A percentile compares a stretch with the other conserved stretches of the same genome.
Conservation (phyloP, 306 rosid species). For the Castanopsis chinensis region DNA sequence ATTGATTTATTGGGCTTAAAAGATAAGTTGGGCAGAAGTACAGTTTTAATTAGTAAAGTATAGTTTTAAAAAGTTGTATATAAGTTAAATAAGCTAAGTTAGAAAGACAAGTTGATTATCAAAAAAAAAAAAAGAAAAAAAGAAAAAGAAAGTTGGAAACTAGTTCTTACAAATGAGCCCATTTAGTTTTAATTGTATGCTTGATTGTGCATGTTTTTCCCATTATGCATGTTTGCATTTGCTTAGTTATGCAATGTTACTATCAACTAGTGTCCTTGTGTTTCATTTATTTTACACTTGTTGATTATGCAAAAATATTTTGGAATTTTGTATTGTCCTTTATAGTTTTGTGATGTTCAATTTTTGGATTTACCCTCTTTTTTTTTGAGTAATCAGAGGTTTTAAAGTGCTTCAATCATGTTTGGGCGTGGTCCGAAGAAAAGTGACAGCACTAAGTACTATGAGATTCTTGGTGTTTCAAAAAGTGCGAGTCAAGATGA, state of each 20-base stretch:
- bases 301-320: neutral
- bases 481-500: slow-evolving; percentile 64
- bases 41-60: too few species aligned
- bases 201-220: neutral
- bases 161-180: too few species aligned
- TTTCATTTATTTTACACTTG: neutral
- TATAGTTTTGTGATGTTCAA: neutral
- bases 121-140: too few species aligned
- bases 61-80: too few species aligned
- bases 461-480: slow-evolving; percentile 67
- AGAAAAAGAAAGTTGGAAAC: too few species aligned
- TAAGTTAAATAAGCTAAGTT: too few species aligned
- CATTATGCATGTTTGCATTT: neutral
- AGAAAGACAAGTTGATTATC: too few species aligned
- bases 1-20: too few species aligned
- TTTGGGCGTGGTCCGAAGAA: slow-evolving; percentile 65
- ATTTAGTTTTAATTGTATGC: neutral
- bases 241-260: neutral
- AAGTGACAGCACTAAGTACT: slow-evolving; percentile 67
- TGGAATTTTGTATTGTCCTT: neutral
- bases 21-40: too few species aligned
- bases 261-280: neutral
- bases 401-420: slow-evolving; percentile 40
- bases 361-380: neutral
- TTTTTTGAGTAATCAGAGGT: neutral